Percentiles rank a stretch among this genome's conserved stretches.
Evolutionary conservation across 371 early-diverging fungal species (phyloP).

Genomic region (Mortierella sp.): DNA sequence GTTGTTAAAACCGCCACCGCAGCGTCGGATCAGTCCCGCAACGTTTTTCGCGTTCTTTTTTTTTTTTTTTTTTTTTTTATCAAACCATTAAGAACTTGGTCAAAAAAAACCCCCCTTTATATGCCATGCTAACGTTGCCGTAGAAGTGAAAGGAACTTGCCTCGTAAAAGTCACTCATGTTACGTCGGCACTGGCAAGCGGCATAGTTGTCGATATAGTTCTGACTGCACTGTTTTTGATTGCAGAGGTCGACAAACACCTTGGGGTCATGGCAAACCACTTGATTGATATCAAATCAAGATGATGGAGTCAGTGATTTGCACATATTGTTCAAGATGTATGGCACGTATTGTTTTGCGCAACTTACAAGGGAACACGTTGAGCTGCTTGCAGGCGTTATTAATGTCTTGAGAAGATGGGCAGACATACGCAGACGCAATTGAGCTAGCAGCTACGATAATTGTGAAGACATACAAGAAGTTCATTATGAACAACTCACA

Average conservation of each 20-base stretch:
- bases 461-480: neutral
- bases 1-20: slow-evolving; percentile 10
- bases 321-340: no score
- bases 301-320: neutral
- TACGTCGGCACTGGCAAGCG: slow-evolving; percentile 22
- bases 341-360: no score
- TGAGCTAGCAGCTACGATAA: neutral
- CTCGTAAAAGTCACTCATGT: slow-evolving; percentile 9
- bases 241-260: slow-evolving; percentile 15
- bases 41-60: slow-evolving; percentile 15
- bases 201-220: slow-evolving; percentile 29
- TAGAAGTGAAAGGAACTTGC: neutral
- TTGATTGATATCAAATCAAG: neutral
- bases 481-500: no score
- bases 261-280: slow-evolving; percentile 37
- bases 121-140: neutral
- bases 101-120: no score
- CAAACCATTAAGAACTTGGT: no score
- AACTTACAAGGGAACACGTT: slow-evolving; percentile 33
- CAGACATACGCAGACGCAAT: slow-evolving; percentile 17
- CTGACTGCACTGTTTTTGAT: slow-evolving; percentile 29
- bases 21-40: slow-evolving; percentile 24
- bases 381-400: slow-evolving; percentile 19
- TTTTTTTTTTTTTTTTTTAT: neutral
- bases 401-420: slow-evolving; percentile 11